Percentiles rank a stretch among this genome's conserved stretches.
phyloP scores from a whole-genome alignment of 768 basidiomycete species.

The Podaxis pistillaris region DNA sequence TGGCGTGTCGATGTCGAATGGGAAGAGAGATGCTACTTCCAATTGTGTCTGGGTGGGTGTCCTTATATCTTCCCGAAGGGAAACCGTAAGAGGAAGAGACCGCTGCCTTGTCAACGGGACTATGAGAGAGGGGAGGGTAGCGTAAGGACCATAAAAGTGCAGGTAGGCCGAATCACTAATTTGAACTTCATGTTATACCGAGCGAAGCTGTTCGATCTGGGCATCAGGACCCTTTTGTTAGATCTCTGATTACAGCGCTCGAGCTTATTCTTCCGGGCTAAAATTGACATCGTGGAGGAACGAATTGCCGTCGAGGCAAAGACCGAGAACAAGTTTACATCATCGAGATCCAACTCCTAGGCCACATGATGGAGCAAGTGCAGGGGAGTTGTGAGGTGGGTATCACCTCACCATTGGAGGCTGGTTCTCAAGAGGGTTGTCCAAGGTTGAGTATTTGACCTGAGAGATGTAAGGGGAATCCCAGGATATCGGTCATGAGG shows the following conservation, averaged over 20 bases:
- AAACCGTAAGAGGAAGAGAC: conserved; percentile 1
- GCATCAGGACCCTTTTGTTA: conserved; percentile 15
- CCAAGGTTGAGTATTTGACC: not conserved
- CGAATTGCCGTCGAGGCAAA: conserved; percentile 9
- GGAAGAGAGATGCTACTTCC: not conserved
- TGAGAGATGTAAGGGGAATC: not conserved
- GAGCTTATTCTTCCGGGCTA: conserved; percentile 15
- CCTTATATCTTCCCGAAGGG: conserved; percentile 5
- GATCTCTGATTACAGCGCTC: conserved; percentile 12
- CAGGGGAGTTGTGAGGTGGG: not conserved
- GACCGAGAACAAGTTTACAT: conserved; percentile 7
- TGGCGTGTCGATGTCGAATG: not conserved
- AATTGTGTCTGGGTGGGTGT: not conserved
- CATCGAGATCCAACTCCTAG: not conserved
- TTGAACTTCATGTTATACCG: conserved; percentile 13
- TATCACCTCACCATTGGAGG: not conserved
- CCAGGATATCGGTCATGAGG: not conserved
- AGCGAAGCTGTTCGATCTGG: conserved; percentile 11
- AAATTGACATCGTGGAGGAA: conserved; percentile 14
- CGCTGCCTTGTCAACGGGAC: conserved; percentile 16
- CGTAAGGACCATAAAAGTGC: conserved; percentile 12
- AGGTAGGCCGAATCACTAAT: conserved; percentile 10
- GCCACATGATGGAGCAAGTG: not conserved
- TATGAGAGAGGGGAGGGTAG: conserved; percentile 15
- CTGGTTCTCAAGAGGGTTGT: not conserved